Conservation (phyloP, 1,284 basidiomycete genomes). For the Calocybe gambosa region DNA sequence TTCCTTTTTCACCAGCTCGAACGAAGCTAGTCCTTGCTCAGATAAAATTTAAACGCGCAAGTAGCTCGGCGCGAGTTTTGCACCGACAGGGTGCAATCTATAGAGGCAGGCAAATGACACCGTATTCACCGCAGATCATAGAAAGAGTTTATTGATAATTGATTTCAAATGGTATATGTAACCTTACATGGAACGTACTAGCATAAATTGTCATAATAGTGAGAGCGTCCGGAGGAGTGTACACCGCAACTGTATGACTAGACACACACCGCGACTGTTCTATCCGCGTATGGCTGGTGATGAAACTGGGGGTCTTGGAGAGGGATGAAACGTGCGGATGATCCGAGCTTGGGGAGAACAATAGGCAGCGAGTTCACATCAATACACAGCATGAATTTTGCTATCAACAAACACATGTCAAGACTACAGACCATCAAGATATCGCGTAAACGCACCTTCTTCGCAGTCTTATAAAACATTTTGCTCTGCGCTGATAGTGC, state of each 20-base stretch:
- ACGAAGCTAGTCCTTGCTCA: too few species aligned
- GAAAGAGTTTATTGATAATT: background rate
- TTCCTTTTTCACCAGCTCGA: too few species aligned
- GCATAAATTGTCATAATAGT: background rate
- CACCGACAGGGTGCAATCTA: too few species aligned
- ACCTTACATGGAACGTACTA: background rate
- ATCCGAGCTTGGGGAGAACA: background rate
- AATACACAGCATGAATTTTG: slow-evolving; percentile 57
- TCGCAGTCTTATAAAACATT: slow-evolving; percentile 92
- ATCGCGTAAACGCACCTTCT: slow-evolving; percentile 57
- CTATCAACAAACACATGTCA: slow-evolving; percentile 20
- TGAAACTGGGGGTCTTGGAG: slow-evolving; percentile 4
- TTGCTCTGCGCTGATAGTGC: slow-evolving; percentile 89
- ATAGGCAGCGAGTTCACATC: slow-evolving; percentile 32
- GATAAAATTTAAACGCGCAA: too few species aligned
- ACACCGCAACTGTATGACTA: background rate
- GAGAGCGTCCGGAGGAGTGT: background rate
- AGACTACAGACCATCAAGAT: slow-evolving; percentile 5
- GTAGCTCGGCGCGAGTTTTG: too few species aligned
- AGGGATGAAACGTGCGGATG: slow-evolving; percentile 5
- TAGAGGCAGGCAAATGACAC: too few species aligned
- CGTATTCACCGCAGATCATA: too few species aligned
- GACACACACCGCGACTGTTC: too few species aligned
- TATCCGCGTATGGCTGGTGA: slow-evolving; percentile 4
- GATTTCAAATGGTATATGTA: background rate